These are phyloP conservation scores for Schizopora paradoxa DNA, from an alignment of 1,284 basidiomycete genomes.

Conservation along the genomic window DNA sequence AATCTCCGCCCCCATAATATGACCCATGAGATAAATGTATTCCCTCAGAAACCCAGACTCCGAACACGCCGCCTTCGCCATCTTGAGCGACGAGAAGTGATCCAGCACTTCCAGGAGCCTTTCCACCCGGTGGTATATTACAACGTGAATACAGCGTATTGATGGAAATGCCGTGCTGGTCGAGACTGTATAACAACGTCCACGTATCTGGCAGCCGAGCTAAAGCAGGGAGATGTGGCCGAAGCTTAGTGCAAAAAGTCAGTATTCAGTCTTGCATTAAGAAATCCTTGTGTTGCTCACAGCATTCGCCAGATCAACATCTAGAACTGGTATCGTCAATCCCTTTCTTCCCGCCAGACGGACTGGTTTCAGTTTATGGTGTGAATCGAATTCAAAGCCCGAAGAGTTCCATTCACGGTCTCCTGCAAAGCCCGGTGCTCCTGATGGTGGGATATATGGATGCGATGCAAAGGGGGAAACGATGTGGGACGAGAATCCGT, in stretches of 20 bases:
- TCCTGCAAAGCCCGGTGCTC: slow-evolving; percentile 75
- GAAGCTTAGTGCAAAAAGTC: slow-evolving; percentile 43
- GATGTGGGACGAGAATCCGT: neutral
- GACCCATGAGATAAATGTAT: slow-evolving; percentile 52
- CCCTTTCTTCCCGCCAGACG: slow-evolving; percentile 48
- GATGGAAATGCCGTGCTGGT: slow-evolving; percentile 93
- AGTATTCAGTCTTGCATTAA: slow-evolving; percentile 3
- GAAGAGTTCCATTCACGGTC: slow-evolving; percentile 49
- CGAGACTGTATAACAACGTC: slow-evolving; percentile 87
- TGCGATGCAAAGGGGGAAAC: slow-evolving; percentile 55
- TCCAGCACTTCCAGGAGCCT: slow-evolving; percentile 26
- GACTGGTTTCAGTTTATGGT: slow-evolving; percentile 37
- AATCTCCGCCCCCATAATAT: slow-evolving; percentile 84
- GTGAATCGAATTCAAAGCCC: slow-evolving; percentile 38
- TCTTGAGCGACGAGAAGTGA: slow-evolving; percentile 60
- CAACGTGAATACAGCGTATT: slow-evolving; percentile 79
- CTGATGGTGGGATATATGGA: slow-evolving; percentile 57
- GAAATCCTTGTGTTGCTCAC: slow-evolving; percentile 35
- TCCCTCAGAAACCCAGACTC: slow-evolving; percentile 77
- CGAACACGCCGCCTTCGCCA: slow-evolving; percentile 60
- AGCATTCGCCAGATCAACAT: slow-evolving; percentile 47
- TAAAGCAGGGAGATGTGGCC: slow-evolving; percentile 72
- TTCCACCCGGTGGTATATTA: slow-evolving; percentile 27
- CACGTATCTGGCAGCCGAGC: slow-evolving; percentile 76
- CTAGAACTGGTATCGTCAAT: slow-evolving; percentile 53